Evolutionary conservation across 2,329 filamentous ascomycete genomes (phyloP), one percentile per base, ranked within the genome.

Genomic region (Phoma sp.): DNA sequence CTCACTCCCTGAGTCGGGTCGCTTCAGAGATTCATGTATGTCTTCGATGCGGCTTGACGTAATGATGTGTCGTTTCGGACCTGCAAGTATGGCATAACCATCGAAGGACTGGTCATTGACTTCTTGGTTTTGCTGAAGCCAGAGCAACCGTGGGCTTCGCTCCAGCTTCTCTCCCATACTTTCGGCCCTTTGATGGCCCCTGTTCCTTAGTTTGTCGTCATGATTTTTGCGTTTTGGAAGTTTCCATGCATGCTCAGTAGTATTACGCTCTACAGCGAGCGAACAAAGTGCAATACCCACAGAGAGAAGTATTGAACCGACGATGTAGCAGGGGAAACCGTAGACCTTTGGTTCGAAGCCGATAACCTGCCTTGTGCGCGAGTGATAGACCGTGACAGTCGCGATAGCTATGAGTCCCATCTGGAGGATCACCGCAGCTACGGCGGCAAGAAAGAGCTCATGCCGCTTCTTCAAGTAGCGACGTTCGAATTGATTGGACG

Each of bases 41-140:
- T 48, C 45, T 25, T 48, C 45, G 2, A 19, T 13, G 6, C 45
- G 45, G 21, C 45, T 48, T 2, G 45, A 48, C 2, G 45, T 48
- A 12, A 48, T 15, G 4, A 48, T 6, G 15, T 39, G 36, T 13
- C 39, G 15, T 24, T 48, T 48, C 6, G 45, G 35, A 8, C 45
- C 45, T 9, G 24, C 45, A 32, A 48, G 36, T 17, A 48, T 48
- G 4, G 35, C 45, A 17, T 48, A 40, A 32, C 35, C 45, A n/a
- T 24, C 25, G 25, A 48, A 48, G 8, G 36, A 15, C 35, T 48
- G 45, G 15, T 48, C 45, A 12, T 19, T 48, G 2, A 48, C 45
- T 40, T 48, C 45, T 13, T 48, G 45, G 25, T 17, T 31, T 24
- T 39, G 8, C 27, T 48, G 45, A 15, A 48, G 45, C 45, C 45